phyloP scores from a whole-genome alignment of 495 filamentous ascomycete genomes.

The Penicillium egyptiacum region DNA sequence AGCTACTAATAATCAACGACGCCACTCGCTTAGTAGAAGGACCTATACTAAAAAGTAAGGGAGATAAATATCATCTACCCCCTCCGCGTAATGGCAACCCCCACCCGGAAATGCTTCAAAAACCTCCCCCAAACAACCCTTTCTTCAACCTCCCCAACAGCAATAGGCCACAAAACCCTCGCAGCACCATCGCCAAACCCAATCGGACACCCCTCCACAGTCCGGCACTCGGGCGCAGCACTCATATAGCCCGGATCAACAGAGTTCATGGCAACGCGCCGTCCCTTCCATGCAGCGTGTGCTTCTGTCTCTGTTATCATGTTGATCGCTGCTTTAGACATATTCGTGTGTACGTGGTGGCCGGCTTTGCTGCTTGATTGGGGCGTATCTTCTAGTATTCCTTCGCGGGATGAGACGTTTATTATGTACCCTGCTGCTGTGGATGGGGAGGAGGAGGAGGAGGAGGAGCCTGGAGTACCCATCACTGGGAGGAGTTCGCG shows the following conservation, averaged over 20 bases:
- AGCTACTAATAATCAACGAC: too few species aligned
- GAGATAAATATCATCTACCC: too few species aligned
- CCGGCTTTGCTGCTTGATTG: constrained; percentile 34
- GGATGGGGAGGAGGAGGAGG: too few species aligned
- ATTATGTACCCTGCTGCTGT: too few species aligned
- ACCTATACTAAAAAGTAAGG: too few species aligned
- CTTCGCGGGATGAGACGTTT: constrained; percentile 51
- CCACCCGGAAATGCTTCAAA: constrained; percentile 45
- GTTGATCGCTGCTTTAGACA: constrained; percentile 53
- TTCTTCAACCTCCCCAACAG: constrained; percentile 39
- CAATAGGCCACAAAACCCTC: constrained; percentile 48
- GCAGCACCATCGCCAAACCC: constrained; percentile 51
- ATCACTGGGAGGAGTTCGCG: constrained; percentile 38
- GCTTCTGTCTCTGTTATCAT: constrained; percentile 51
- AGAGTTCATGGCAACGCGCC: constrained; percentile 45
- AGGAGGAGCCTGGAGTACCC: too few species aligned
- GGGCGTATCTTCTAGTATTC: constrained; percentile 35
- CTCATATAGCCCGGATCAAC: constrained; percentile 55
- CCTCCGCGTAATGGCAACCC: constrained; percentile 2
- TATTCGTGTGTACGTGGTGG: constrained; percentile 49
- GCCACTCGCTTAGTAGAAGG: too few species aligned
- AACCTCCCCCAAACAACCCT: constrained; percentile 42
- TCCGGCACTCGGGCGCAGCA: constrained; percentile 41
- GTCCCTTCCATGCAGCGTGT: constrained; percentile 32
- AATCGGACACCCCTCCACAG: constrained; percentile 36